Evolutionary conservation across 306 rosid genomes (phyloP), one percentile per base, ranked within the genome.

Genomic region (Carpinus fangiana): DNA sequence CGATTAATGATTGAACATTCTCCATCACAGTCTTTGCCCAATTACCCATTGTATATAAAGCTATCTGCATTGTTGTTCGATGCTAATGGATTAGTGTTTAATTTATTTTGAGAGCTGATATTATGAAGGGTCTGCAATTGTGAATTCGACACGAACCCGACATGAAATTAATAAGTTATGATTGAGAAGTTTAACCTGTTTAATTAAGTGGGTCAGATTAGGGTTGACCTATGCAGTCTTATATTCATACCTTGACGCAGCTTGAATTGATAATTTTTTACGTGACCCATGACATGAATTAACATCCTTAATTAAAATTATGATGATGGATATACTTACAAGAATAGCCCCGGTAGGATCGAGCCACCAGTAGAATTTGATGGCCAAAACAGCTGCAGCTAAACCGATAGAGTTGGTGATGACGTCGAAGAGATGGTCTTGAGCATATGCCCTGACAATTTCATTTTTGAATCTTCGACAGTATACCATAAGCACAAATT

Each of bases 21-120:
- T 95, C 98, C 88, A 91, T 86, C 51, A 93, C 98, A 0, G 97
- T 95, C 21, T 87, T 91, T 41, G 97, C 81, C 99, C 99, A 95
- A 61, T 90, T 93, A 12, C 90, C 76, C 6, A 95, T 92, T 3
- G 99, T 93, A 73, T 91, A 95, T 66, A 91, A 11, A 4, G 99
- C 97, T 76, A 95, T 95, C 99, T 93, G 84, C 91, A 77, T 38
- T 10, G 7, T 28, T 3, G 0, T 4, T 55, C 14, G 12, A 6
- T 0, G 34, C 18, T 16, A 26, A 12, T 61, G 18, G 8, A 61
- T 61, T 2, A 23, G 38, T 26, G 34, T 41, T 41, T 41, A 41
- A 41, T 41, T 41, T 0, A 23, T 59, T 59, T 48, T 48, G 14
- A 48, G 52, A 48, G 52, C 52, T 16, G 0, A 48, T 48, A 8